Evolutionary conservation across 305 asterid species (phyloP), one percentile per base, ranked within the genome.

Genomic region (Fraxinus angustifolia): DNA sequence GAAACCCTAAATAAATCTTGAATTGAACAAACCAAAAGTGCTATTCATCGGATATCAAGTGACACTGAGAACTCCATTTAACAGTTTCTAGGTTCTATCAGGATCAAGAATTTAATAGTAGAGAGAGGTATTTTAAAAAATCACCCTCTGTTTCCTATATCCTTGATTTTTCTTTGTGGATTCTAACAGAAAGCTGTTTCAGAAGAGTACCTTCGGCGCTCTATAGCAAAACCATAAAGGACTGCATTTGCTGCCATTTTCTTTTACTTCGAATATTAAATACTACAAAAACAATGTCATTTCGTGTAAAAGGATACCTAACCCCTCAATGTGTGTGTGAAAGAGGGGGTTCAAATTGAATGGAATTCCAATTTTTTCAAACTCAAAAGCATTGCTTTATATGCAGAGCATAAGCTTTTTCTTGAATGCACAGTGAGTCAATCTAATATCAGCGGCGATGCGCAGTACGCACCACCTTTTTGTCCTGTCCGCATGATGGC

Each of bases 161-260:
- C 34, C 50, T 72, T 72, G 48, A 4, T 72, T n/a, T 72, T n/a
- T 35, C 28, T 34, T 34, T 34, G 19, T 8, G 62, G 65, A 33
- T 86, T 82, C 88, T 91, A 91, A 80, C 90, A 86, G 89, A 87
- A 87, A 78, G 90, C 91, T 81, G 90, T 82, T 83, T 88, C 92
- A 83, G 94, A 91, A 77, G 95, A 88, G 91, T 92, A 94, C 86
- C 92, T 86, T 81, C 91, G 88, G 86, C 88, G 93, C 84, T 85
- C 87, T 14, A 85, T 79, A 77, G 77, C 85, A 75, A 85, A 87
- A 56, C 79, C 79, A 83, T 84, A 86, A 77, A 82, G 76, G 45
- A 83, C 81, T 45, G 84, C 74, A 75, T 84, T 87, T 50, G 85
- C 83, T 40, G 92, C 94, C 97, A 93, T 93, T 68, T 48, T 80